Percentiles rank a stretch among this genome's conserved stretches.
Evolutionary conservation across 2,329 filamentous ascomycete genomes (phyloP).

Genomic region (Fusarium sambucinum): DNA sequence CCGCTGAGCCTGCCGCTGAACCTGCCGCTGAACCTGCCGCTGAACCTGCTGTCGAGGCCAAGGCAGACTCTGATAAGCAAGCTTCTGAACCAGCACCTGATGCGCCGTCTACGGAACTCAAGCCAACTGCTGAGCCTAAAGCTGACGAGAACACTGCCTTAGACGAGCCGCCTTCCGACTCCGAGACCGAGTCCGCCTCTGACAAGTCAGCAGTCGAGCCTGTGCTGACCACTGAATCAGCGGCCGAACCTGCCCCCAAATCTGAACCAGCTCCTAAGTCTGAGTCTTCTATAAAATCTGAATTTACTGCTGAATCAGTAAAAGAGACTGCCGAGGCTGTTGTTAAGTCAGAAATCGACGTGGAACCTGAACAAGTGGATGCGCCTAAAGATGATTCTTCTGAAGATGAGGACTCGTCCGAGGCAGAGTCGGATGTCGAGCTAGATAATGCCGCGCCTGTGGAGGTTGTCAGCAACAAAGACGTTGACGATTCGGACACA

Average conservation of each 20-base stretch:
- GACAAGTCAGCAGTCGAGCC: background rate
- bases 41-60: background rate
- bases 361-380: background rate
- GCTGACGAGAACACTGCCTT: background rate
- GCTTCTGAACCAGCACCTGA: background rate
- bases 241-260: background rate
- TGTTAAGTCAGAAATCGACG: conserved; percentile 1
- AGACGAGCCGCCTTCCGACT: background rate
- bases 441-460: background rate
- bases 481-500: background rate
- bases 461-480: conserved; percentile 5
- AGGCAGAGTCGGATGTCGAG: conserved; percentile 6
- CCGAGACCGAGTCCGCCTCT: background rate
- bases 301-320: background rate
- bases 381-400: background rate
- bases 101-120: background rate
- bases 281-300: background rate
- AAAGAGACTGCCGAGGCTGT: conserved; percentile 10
- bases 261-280: background rate
- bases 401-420: conserved; percentile 6
- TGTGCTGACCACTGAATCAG: background rate
- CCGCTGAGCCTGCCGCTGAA: no score
- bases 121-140: background rate
- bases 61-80: background rate
- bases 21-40: background rate